Conservation (phyloP, 108 stramenopile species). For the Cyclotella choctawhatcheeana region DNA sequence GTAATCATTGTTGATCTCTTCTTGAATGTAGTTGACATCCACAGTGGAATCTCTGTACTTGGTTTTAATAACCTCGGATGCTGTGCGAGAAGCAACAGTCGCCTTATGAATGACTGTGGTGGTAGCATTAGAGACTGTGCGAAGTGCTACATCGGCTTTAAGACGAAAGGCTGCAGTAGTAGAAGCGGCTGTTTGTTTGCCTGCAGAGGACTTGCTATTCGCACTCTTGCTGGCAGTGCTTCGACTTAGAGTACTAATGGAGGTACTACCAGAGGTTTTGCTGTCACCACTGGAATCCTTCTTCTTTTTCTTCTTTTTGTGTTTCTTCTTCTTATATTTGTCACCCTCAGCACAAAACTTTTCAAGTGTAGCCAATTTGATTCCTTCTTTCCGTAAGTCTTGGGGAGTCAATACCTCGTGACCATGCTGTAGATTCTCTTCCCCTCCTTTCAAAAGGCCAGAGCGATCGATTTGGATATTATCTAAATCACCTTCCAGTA, state of each 20-base stretch:
- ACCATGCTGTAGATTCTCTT: background rate
- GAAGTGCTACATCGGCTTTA: slow-evolving; percentile 35
- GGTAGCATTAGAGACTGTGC: slow-evolving; percentile 13
- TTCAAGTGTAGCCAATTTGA: slow-evolving; percentile 37
- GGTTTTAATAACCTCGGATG: slow-evolving; percentile 5
- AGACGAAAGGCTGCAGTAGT: slow-evolving; percentile 44
- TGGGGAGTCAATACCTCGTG: slow-evolving; percentile 10
- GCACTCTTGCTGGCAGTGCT: background rate
- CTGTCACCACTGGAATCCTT: slow-evolving; percentile 2
- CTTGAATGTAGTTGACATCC: background rate
- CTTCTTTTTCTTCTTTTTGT: slow-evolving; percentile 12
- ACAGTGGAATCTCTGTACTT: background rate
- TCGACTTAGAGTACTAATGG: background rate
- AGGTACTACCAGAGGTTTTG: slow-evolving; percentile 6
- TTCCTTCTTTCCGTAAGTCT: slow-evolving; percentile 14
- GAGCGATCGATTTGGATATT: slow-evolving; percentile 11
- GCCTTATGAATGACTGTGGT: slow-evolving; percentile 6
- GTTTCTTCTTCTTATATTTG: background rate
- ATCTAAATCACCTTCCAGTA: background rate
- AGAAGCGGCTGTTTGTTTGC: slow-evolving; percentile 31
- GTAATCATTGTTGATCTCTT: slow-evolving; percentile 30
- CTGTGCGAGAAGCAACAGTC: slow-evolving; percentile 13
- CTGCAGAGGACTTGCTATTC: background rate
- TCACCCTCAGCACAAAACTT: slow-evolving; percentile 30
- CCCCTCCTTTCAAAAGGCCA: background rate